Evolutionary conservation across 73 alveolate species (phyloP), one percentile per base, ranked within the genome.

Genomic region (Blepharisma stoltei): DNA sequence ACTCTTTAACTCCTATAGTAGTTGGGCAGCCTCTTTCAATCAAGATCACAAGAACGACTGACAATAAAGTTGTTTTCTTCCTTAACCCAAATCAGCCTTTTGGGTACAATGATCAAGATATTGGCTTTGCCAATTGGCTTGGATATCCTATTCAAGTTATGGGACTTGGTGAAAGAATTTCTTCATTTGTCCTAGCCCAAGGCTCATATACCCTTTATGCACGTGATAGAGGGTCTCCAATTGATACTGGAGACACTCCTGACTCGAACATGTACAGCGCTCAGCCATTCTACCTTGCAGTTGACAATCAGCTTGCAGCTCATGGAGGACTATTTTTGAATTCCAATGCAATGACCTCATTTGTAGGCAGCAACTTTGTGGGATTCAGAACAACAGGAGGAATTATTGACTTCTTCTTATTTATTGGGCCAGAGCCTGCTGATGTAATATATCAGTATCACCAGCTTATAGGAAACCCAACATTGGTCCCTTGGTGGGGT

Each of bases 401-500:
- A 55, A 82, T 89, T 6, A 86, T 86, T 52, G 96, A 89, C 81
- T 79, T 86, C 69, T 92, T 71, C 86, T 69, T 92, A 49, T 71
- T 85, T 54, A 41, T 79, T 45, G 86, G 85, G 32, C 77, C 70
- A 50, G 77, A 55, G 41, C 87, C 93, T 3, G 90, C 76, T 23
- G 68, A 67, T 37, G 89, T 87, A 6, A 77, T 81, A 48, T 54
- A 67, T 8, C 60, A 73, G 27, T 83, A 82, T 65, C 87, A 78
- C 71, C 70, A 77, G 49, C 53, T 91, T 18, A 82, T 91, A 37
- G 97, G 97, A 6, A 80, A 83, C 45, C 94, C 97, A 43, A 77
- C 43, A 8, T 50, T 89, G 55, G 80, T 78, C 4, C 97, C 97
- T n/a, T 81, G 75, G 67, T 91, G 95, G 95, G 78, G 86, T 49